Percentiles rank a stretch among this genome's conserved stretches.
phyloP scores from a whole-genome alignment of 148 eudicot genomes.

The Heliosperma pusillum region DNA sequence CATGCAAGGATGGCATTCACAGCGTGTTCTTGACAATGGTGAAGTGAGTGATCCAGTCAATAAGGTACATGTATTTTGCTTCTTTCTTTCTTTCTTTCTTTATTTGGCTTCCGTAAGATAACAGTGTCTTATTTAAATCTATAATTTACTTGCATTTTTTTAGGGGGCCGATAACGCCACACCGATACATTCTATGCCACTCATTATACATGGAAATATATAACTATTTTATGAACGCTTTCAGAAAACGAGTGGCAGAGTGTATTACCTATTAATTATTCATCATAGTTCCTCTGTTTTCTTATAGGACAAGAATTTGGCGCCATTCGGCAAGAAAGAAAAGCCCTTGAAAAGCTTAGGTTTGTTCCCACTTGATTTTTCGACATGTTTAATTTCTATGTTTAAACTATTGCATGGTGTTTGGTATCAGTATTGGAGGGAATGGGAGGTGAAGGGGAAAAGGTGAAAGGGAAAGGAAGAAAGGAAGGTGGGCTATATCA shows the following conservation, averaged over 20 bases:
- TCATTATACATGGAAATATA: too few relatives aligned
- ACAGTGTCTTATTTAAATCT: background rate
- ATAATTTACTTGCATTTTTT: background rate
- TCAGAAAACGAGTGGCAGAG: too few relatives aligned
- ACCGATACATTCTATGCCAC: too few relatives aligned
- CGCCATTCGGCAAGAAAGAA: constrained; percentile 55
- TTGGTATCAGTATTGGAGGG: constrained; percentile 2
- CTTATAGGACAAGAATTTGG: constrained; percentile 63
- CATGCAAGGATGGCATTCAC: constrained; percentile 96
- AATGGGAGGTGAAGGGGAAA: background rate
- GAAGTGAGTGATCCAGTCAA: constrained; percentile 74
- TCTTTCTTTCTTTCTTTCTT: constrained; percentile 11
- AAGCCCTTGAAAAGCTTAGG: constrained; percentile 77
- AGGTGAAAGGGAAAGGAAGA: background rate
- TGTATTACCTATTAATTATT: background rate
- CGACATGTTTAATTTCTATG: background rate
- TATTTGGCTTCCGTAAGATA: background rate
- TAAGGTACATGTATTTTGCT: constrained; percentile 34
- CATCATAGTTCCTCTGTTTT: constrained; percentile 1
- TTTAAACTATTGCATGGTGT: background rate
- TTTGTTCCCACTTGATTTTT: constrained; percentile 19
- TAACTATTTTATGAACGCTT: too few relatives aligned
- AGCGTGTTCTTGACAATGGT: constrained; percentile 81
- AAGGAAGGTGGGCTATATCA: background rate
- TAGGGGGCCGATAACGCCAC: too few relatives aligned